Evolutionary conservation across 2,329 filamentous ascomycete genomes (phyloP).

Genomic region (Talaromyces pinophilus): DNA sequence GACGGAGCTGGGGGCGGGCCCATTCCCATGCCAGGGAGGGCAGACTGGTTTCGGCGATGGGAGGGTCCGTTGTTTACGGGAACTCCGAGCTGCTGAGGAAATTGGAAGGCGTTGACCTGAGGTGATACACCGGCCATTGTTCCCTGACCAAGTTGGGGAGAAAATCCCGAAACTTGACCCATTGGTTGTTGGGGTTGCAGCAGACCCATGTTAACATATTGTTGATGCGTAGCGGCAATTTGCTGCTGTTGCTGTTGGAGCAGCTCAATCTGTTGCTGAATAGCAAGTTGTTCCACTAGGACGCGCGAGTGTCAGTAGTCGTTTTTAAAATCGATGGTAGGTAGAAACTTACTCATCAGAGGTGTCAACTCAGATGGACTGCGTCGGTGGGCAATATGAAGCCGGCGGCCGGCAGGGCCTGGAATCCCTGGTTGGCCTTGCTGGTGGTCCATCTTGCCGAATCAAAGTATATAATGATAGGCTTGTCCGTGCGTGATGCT

Average conservation of each 20-base stretch:
- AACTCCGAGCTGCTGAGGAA: slow-evolving; percentile 59
- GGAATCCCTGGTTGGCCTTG: slow-evolving; percentile 58
- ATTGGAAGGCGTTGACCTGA: slow-evolving; percentile 80
- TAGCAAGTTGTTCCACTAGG: slow-evolving; percentile 92
- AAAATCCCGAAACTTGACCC: slow-evolving; percentile 69
- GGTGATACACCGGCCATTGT: slow-evolving; percentile 73
- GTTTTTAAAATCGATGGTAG: slow-evolving; percentile 2
- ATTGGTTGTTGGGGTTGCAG: slow-evolving; percentile 82
- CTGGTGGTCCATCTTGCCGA: slow-evolving; percentile 64
- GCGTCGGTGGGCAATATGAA: slow-evolving; percentile 95
- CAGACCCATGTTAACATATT: slow-evolving; percentile 97
- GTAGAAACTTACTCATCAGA: slow-evolving; percentile 83
- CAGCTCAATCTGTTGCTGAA: slow-evolving; percentile 97
- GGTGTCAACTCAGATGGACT: slow-evolving; percentile 97
- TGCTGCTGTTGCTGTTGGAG: slow-evolving; percentile 98
- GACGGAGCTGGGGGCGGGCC: slow-evolving; percentile 91
- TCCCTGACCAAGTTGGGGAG: slow-evolving; percentile 64
- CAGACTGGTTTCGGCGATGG: slow-evolving; percentile 97
- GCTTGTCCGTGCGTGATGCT: background rate
- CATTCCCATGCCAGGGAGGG: slow-evolving; percentile 88
- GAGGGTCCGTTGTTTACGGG: slow-evolving; percentile 77
- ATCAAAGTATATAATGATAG: slow-evolving; percentile 19
- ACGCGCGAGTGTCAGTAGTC: slow-evolving; percentile 42
- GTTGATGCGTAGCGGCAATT: slow-evolving; percentile 92
- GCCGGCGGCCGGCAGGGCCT: slow-evolving; percentile 80